These are phyloP conservation scores for Colletotrichum australisinense DNA, from an alignment of 2,329 filamentous ascomycete species.

Conservation along the genomic window DNA sequence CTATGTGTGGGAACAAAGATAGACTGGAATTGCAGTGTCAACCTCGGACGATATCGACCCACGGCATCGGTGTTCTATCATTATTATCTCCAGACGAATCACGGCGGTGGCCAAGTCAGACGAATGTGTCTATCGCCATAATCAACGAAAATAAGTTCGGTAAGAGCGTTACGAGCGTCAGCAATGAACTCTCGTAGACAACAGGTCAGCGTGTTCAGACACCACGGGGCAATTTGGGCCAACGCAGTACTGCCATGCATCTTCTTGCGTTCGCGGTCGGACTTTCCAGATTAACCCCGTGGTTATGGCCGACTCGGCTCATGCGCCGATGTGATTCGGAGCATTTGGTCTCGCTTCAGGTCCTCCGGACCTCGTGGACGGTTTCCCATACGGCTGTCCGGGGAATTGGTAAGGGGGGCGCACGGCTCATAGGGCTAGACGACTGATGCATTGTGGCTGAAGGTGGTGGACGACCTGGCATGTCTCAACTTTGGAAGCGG, in stretches of 20 bases:
- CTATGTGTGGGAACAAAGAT: neutral
- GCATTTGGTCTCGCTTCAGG: neutral
- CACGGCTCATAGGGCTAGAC: constrained; percentile 25
- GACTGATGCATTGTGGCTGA: constrained; percentile 20
- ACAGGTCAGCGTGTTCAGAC: neutral
- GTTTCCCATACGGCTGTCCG: neutral
- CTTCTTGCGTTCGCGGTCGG: constrained; percentile 8
- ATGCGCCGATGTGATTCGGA: constrained; percentile 6
- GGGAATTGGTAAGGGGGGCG: constrained; percentile 17
- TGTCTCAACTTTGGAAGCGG: constrained; percentile 29
- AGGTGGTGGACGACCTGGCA: constrained; percentile 22
- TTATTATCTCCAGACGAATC: neutral
- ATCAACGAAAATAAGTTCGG: neutral
- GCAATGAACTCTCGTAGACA: neutral
- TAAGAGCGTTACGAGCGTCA: neutral
- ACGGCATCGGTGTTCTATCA: neutral
- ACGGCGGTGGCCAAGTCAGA: neutral
- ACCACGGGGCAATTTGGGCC: neutral
- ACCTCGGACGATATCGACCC: neutral
- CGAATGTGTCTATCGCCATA: neutral
- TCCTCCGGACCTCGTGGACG: constrained; percentile 6
- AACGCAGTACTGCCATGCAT: neutral
- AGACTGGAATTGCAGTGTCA: neutral
- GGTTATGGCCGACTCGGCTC: constrained; percentile 16
- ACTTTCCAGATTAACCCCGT: constrained; percentile 10